Conservation (phyloP, 2,329 filamentous ascomycete species). For the Penicillium occitanis region DNA sequence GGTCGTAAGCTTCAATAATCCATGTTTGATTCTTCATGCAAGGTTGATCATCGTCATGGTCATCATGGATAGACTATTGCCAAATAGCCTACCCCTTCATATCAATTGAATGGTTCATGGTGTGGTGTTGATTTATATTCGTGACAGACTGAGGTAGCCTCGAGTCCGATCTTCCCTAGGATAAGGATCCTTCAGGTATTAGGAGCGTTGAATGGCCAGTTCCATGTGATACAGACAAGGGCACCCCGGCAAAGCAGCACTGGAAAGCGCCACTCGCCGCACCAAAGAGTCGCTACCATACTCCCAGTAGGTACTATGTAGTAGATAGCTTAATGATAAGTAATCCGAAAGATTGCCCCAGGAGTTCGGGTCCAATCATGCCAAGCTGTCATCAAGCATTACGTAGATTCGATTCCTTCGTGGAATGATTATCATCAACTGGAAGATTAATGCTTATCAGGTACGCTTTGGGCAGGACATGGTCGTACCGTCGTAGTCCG, state of each 20-base stretch:
- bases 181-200: not conserved
- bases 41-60: conserved; percentile 3
- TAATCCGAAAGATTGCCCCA: not conserved
- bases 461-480: not conserved
- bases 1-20: not conserved
- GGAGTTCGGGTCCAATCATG: not conserved
- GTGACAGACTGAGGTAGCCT: not conserved
- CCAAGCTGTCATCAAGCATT: not conserved
- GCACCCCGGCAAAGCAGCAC: not conserved
- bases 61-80: conserved; percentile 4
- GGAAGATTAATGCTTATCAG: not conserved
- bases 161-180: not conserved
- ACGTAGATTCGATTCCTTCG: not conserved
- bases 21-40: conserved; percentile 3
- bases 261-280: not conserved
- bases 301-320: not conserved
- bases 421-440: not conserved
- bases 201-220: not conserved
- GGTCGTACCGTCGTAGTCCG: not conserved
- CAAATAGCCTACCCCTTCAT: not conserved
- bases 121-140: not conserved
- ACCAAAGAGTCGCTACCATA: not conserved
- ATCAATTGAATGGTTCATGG: not conserved
- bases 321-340: not conserved
- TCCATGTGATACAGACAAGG: not conserved